Evolutionary conservation across 352 stramenopile genomes (phyloP).

Genomic region (Phytophthora rubi): DNA sequence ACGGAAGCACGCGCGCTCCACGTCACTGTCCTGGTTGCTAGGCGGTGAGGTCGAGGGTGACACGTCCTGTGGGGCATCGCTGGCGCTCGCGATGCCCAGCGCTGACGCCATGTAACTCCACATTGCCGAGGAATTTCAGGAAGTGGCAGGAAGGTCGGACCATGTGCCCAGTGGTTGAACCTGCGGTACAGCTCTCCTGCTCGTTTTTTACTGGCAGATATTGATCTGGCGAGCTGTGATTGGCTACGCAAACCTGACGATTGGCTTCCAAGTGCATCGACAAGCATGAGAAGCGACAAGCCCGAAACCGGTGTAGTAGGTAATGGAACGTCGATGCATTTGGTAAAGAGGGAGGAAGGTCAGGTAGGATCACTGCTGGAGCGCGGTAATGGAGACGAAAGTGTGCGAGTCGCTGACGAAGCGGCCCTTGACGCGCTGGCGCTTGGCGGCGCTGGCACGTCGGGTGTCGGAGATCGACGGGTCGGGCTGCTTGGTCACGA

Average conservation of each 20-base stretch:
- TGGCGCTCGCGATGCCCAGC: slow-evolving; percentile 23
- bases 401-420: slow-evolving; percentile 58
- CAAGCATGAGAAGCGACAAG: too few relatives aligned
- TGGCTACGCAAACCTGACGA: too few relatives aligned
- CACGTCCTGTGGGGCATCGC: slow-evolving; percentile 5
- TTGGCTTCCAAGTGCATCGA: too few relatives aligned
- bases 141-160: slow-evolving; percentile 18
- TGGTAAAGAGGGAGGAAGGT: slow-evolving; percentile 2
- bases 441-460: slow-evolving; percentile 65
- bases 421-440: slow-evolving; percentile 69
- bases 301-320: too few relatives aligned
- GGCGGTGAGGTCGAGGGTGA: not conserved
- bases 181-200: slow-evolving; percentile 2
- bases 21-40: slow-evolving; percentile 30
- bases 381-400: slow-evolving; percentile 71
- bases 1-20: slow-evolving; percentile 28
- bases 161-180: not conserved
- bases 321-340: slow-evolving; percentile 20
- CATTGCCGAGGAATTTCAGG: slow-evolving; percentile 21
- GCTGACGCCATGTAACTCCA: slow-evolving; percentile 43
- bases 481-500: slow-evolving; percentile 25
- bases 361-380: slow-evolving; percentile 46
- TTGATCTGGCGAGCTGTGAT: too few relatives aligned
- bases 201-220: too few relatives aligned
- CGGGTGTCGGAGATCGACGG: slow-evolving; percentile 53